A percentile compares a stretch with the other conserved stretches of the same genome.
These are phyloP conservation scores for Gleditsia sinensis DNA, from an alignment of 306 rosid genomes.

Conservation along the genomic window DNA sequence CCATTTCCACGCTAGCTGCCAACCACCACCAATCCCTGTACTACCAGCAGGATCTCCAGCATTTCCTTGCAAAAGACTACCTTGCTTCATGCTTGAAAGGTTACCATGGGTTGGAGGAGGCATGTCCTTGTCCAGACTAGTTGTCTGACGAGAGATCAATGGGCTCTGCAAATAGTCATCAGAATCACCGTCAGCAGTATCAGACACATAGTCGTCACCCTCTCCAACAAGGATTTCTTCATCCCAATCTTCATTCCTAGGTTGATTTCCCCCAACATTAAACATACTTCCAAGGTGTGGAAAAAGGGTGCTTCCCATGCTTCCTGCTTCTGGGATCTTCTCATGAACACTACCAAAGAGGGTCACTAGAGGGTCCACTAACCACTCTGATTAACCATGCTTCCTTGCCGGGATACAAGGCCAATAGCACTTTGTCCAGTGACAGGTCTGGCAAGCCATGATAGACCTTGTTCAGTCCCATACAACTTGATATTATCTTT, in stretches of 20 bases:
- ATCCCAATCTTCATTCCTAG: constrained; percentile 87
- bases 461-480: constrained; percentile 81
- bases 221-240: constrained; percentile 88
- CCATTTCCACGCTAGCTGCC: constrained; percentile 99
- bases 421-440: constrained; percentile 64
- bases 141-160: constrained; percentile 84
- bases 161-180: constrained; percentile 87
- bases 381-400: constrained; percentile 64
- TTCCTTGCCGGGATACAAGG: constrained; percentile 73
- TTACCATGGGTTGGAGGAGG: constrained; percentile 66
- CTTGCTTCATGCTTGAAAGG: constrained; percentile 64
- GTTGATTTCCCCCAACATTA: constrained; percentile 85
- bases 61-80: constrained; percentile 58
- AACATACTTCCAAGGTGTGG: constrained; percentile 98
- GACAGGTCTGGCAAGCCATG: constrained; percentile 91
- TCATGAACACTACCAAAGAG: constrained; percentile 96
- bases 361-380: constrained; percentile 86
- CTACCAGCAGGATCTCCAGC: constrained; percentile 71
- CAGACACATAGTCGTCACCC: constrained; percentile 79
- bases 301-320: constrained; percentile 86
- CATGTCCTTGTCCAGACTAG: constrained; percentile 80
- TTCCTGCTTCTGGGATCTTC: constrained; percentile 75
- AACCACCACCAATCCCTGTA: constrained; percentile 92
- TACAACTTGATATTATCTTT: constrained; percentile 72
- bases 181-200: constrained; percentile 63